Evolutionary conservation across 208 protist genomes (phyloP), one percentile per base, ranked within the genome.

Genomic region (Crithidia brevicula): DNA sequence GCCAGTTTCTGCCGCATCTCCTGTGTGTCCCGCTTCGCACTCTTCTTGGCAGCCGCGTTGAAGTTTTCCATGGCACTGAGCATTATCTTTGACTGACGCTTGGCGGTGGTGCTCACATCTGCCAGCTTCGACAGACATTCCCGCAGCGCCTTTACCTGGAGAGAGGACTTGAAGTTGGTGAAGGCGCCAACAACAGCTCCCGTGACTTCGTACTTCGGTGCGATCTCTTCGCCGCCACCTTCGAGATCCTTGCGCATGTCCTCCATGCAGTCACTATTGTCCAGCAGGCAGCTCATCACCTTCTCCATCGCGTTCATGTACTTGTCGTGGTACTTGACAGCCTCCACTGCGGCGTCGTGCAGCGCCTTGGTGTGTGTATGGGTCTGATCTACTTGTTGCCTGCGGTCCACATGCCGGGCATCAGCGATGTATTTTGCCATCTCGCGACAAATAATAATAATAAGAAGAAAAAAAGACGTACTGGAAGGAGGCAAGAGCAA

Each of bases 261-360:
- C 8, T 30, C 42, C 42, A 43, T 4, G 16, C 31, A 25, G 11
- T 63, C 28, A 11, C 16, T 33, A 31, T 25, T 54, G 33, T 45
- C 33, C n/a, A 42, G 31, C 30, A 65, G 33, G 20, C 25, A 23
- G n/a, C 9, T 10, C 40, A 63, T 36, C 27, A 36, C 42, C 27
- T 38, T 63, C 25, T 52, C 28, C 11, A 63, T 20, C 25, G 58
- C 20, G 4, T 16, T 18, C 16, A 63, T 16, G 42, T 52, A 52
- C 28, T 63, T 51, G 40, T 51, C 43, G 58, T 63, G 42, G 42
- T 63, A 52, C 38, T 34, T 62, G 38, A 62, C 23, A 1, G 58
- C 31, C 33, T 65, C 45, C 16, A 28, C 45, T 7, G 59, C 30
- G 10, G 45, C 33, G 27, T 43, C 22, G 38, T 25, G 15, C 7